Evolutionary conservation across 2,329 filamentous ascomycete species (phyloP), one percentile per base, ranked within the genome.

Genomic region (Aspergillus novoparasiticus): DNA sequence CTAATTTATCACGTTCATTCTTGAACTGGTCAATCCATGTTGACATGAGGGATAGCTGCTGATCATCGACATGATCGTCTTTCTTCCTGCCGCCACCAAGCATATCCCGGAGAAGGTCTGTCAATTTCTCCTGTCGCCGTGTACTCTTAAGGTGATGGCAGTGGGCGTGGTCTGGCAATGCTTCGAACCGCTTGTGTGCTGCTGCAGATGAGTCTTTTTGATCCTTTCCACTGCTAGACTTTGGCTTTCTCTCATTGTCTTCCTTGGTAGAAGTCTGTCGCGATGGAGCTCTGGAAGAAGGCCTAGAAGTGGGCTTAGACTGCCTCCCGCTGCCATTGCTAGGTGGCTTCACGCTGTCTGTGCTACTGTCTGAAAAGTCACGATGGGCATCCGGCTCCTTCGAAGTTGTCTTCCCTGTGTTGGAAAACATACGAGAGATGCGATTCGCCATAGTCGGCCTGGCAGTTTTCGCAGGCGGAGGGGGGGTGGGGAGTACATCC

Each of bases 1-100:
- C 89, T 58, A 89, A 78, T 75, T 85, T 87, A 64, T 96, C 93
- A 76, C 93, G 93, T 78, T 97, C 94, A 69, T 87, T 90, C 76
- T 93, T 92, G 70, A 97, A 85, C 66, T 96, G 94, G 76, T 97
- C 94, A 61, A 97, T 94, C 94, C 94, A 98, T 71, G 88, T 94
- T 32, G 94, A 95, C 82, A 98, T 95, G 61, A 99, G 85, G 9
- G 94, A 98, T 53, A 98, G 82, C 68, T 96, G 93, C 65, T 95
- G 91, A 32, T 87, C 84, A 19, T 82, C 82, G 28, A 74, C 75
- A 50, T 83, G 79, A 4, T 89, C 84, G 19, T 87, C 85, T 66
- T 94, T 91, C 75, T 91, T 90, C 79, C 92, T 94, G 79, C 91
- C 93, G 67, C 92, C 93, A 62, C 85, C 83, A 59, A 98, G 85